A percentile compares a stretch with the other conserved stretches of the same genome.
These are phyloP conservation scores for Podospora australis DNA, from an alignment of 495 filamentous ascomycete genomes.

Conservation along the genomic window DNA sequence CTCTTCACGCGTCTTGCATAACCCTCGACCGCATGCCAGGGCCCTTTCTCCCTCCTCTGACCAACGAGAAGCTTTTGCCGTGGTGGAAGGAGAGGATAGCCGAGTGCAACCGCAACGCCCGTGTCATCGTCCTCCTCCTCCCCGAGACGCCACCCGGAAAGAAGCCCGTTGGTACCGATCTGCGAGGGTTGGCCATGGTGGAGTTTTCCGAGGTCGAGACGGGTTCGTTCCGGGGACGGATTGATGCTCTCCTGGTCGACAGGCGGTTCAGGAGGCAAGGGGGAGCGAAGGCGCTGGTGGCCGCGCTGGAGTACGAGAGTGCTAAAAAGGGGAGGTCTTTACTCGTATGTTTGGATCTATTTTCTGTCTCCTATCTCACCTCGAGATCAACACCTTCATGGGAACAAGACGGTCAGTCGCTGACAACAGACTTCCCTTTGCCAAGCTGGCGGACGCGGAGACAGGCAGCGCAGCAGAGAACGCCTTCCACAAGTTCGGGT, in stretches of 20 bases:
- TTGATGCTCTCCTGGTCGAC: constrained; percentile 36
- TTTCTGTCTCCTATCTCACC: background rate
- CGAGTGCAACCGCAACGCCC: constrained; percentile 23
- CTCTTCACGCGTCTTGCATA: constrained; percentile 35
- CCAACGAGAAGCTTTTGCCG: constrained; percentile 32
- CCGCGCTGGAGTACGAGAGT: constrained; percentile 32
- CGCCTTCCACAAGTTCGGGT: constrained; percentile 31
- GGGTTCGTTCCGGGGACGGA: constrained; percentile 28
- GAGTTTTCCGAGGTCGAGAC: constrained; percentile 30
- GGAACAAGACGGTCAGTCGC: background rate
- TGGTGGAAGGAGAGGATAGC: constrained; percentile 36
- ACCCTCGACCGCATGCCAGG: constrained; percentile 29
- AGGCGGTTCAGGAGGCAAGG: constrained; percentile 24
- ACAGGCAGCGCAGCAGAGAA: constrained; percentile 29
- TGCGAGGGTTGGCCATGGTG: constrained; percentile 34
- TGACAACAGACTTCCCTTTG: too few relatives aligned
- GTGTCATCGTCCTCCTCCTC: constrained; percentile 31
- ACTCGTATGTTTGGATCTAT: constrained; percentile 18
- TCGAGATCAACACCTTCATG: background rate
- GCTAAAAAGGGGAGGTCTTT: constrained; percentile 29
- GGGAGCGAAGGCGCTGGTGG: constrained; percentile 26
- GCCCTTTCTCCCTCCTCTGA: constrained; percentile 33
- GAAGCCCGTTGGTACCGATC: constrained; percentile 25
- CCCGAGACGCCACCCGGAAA: constrained; percentile 19
- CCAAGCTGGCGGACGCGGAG: constrained; percentile 28